Conservation (phyloP, 441 rosid genomes). For the Erodium moschatum region DNA sequence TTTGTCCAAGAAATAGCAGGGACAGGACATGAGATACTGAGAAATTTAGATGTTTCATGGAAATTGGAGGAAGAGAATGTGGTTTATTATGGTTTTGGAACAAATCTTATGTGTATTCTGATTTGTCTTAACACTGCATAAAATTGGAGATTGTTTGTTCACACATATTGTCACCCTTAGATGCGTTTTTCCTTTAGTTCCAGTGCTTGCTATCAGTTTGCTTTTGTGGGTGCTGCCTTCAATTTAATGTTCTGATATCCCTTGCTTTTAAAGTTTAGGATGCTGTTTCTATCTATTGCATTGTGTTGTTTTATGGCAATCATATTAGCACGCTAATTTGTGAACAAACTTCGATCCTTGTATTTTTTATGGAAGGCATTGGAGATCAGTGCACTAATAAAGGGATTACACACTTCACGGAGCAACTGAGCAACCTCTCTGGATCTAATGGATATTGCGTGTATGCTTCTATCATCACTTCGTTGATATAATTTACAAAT, state of each 20-base stretch:
- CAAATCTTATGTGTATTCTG: background rate
- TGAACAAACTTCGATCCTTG: background rate
- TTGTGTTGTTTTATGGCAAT: background rate
- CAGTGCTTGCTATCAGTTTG: background rate
- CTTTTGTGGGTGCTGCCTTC: background rate
- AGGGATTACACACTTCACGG: slow-evolving; percentile 52
- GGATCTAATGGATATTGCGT: slow-evolving; percentile 71
- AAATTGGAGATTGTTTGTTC: background rate
- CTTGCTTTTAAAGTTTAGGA: background rate
- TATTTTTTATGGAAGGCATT: slow-evolving; percentile 41
- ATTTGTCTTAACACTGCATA: background rate
- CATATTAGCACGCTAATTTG: background rate
- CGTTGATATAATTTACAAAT: background rate
- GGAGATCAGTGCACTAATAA: slow-evolving; percentile 62
- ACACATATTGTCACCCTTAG: background rate
- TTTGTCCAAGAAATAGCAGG: background rate
- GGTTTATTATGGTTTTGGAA: background rate
- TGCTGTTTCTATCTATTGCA: background rate
- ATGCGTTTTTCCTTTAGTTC: background rate
- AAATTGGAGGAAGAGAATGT: background rate
- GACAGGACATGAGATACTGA: background rate
- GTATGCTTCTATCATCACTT: slow-evolving; percentile 32
- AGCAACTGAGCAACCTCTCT: slow-evolving; percentile 41
- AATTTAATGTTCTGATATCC: background rate
- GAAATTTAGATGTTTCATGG: background rate